Percentiles rank a stretch among this genome's conserved stretches.
phyloP scores from a whole-genome alignment of 257 asterid species.

The Primulina huaijiensis region DNA sequence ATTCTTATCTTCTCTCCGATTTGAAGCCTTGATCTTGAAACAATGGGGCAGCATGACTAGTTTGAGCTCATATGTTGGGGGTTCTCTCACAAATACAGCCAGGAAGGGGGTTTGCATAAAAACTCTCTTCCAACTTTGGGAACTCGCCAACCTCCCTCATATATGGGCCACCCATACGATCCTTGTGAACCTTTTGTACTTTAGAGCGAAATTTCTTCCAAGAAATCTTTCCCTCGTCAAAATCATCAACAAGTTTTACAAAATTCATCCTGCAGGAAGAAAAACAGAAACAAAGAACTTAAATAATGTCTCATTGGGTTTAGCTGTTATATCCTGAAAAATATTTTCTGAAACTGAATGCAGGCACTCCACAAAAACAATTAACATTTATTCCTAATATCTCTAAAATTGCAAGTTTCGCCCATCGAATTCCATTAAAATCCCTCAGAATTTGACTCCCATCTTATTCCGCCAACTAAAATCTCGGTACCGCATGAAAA shows the following conservation, averaged over 20 bases:
- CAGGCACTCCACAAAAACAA: neutral
- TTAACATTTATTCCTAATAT: too few species aligned
- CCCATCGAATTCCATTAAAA: neutral
- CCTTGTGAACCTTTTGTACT: slow-evolving; percentile 68
- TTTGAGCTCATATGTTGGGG: slow-evolving; percentile 32
- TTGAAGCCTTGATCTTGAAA: neutral
- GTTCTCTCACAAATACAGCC: slow-evolving; percentile 80
- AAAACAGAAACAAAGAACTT: slow-evolving; percentile 14
- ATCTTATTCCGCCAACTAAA: neutral
- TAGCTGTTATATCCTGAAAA: neutral
- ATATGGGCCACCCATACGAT: slow-evolving; percentile 80
- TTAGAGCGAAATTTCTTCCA: slow-evolving; percentile 83
- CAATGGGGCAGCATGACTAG: slow-evolving; percentile 16
- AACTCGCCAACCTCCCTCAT: slow-evolving; percentile 76
- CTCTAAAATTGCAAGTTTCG: neutral
- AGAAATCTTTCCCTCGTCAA: slow-evolving; percentile 62
- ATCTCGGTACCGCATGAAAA: neutral
- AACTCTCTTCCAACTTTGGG: slow-evolving; percentile 92
- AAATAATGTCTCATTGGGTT: neutral
- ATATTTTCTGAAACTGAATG: neutral
- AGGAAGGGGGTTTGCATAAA: slow-evolving; percentile 87
- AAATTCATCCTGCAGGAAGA: slow-evolving; percentile 60
- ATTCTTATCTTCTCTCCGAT: slow-evolving; percentile 17
- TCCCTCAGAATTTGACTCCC: neutral
- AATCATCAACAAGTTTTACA: slow-evolving; percentile 75